Percentiles rank a stretch among this genome's conserved stretches.
phyloP scores from a whole-genome alignment of 331 rosid genomes.

The Rhamnella rubrinervis region DNA sequence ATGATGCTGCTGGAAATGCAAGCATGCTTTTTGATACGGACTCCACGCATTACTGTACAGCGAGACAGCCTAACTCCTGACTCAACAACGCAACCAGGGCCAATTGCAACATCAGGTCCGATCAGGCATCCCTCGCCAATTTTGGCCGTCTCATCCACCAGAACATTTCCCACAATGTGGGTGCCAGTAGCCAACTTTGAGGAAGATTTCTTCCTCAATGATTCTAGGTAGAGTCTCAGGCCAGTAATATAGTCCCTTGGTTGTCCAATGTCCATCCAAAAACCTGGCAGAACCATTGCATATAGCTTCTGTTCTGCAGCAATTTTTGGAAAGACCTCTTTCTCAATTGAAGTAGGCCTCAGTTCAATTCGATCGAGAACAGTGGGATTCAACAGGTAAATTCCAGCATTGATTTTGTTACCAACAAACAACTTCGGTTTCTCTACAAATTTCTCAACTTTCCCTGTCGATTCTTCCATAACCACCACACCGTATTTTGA shows the following conservation, averaged over 20 bases:
- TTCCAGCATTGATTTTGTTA: conserved; percentile 93
- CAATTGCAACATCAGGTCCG: conserved; percentile 88
- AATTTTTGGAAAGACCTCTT: conserved; percentile 83
- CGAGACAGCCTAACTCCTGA: conserved; percentile 78
- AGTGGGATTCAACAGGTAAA: conserved; percentile 73
- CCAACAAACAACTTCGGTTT: conserved; percentile 90
- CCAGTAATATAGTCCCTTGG: conserved; percentile 89
- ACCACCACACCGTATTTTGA: conserved; percentile 93
- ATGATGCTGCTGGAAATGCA: conserved; percentile 79
- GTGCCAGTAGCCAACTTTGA: conserved; percentile 61
- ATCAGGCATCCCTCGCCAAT: conserved; percentile 85
- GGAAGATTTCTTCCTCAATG: conserved; percentile 69
- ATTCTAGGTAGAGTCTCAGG: conserved; percentile 77
- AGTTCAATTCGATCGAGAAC: conserved; percentile 78
- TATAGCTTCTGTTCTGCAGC: conserved; percentile 70
- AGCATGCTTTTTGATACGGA: conserved; percentile 75
- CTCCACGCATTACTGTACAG: conserved; percentile 83
- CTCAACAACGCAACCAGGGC: conserved; percentile 80
- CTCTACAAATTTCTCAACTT: conserved; percentile 84
- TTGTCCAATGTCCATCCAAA: conserved; percentile 97
- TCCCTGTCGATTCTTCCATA: conserved; percentile 72
- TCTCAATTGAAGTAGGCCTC: conserved; percentile 90
- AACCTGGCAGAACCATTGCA: conserved; percentile 94
- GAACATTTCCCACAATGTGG: conserved; percentile 75
- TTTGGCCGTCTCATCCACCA: conserved; percentile 76